Evolutionary conservation across 345 rosid genomes (phyloP).

Genomic region (Lumnitzera racemosa): DNA sequence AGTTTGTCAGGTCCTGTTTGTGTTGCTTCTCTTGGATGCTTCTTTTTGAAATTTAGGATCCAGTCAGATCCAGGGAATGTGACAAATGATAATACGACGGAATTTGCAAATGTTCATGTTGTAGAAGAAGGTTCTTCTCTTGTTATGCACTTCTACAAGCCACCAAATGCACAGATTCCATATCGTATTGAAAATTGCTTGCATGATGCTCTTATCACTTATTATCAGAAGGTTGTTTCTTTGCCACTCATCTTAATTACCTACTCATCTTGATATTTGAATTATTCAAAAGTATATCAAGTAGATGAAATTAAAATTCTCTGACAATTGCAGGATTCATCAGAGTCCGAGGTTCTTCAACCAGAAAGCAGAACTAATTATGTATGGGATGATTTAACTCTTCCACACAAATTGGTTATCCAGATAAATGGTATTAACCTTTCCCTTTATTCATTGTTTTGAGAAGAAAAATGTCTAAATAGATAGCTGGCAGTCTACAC

Average conservation of each 20-base stretch:
- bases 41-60: conserved; percentile 74
- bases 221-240: conserved; percentile 77
- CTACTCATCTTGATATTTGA: background rate
- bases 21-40: conserved; percentile 76
- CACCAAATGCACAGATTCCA: conserved; percentile 61
- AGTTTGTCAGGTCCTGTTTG: conserved; percentile 94
- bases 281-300: conserved; percentile 4
- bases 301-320: conserved; percentile 6
- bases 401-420: conserved; percentile 77
- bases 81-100: conserved; percentile 19
- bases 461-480: background rate
- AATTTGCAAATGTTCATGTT: conserved; percentile 72
- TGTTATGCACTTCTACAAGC: conserved; percentile 63
- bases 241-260: conserved; percentile 13
- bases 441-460: background rate
- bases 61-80: conserved; percentile 39
- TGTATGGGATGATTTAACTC: conserved; percentile 91
- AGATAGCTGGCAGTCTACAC: background rate
- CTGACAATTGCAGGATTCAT: conserved; percentile 54
- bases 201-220: conserved; percentile 54
- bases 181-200: conserved; percentile 82
- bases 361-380: conserved; percentile 56
- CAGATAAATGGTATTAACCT: conserved; percentile 45
- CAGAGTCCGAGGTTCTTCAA: conserved; percentile 71
- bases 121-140: conserved; percentile 83